Evolutionary conservation across 2,329 filamentous ascomycete species (phyloP).

Genomic region (Chrysoporthe deuterocubensis): DNA sequence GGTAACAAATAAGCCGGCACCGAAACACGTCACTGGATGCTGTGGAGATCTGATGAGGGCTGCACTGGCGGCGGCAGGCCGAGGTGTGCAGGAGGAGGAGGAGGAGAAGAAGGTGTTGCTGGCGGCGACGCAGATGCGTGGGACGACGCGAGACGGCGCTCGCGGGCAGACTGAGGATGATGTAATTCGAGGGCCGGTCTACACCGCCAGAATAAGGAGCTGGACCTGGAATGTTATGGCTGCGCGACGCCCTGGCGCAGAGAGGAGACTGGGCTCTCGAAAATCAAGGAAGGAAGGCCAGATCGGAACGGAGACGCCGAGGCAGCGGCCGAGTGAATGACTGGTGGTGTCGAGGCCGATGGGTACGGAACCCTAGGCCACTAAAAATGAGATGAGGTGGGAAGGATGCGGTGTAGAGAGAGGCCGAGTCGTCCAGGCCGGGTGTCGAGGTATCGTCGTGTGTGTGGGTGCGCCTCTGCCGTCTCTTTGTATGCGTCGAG

Average conservation of each 20-base stretch:
- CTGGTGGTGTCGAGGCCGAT: conserved; percentile 21
- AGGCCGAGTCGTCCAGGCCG: not conserved
- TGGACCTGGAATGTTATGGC: conserved; percentile 10
- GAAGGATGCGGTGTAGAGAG: conserved; percentile 10
- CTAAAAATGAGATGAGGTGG: not conserved
- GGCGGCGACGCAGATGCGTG: not conserved
- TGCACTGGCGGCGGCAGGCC: not conserved
- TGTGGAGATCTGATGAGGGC: not conserved
- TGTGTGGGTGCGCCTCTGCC: not conserved
- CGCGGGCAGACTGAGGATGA: conserved; percentile 15
- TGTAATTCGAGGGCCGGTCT: conserved; percentile 17
- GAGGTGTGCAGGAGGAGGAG: not conserved
- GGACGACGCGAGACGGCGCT: conserved; percentile 8
- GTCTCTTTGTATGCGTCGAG: not conserved
- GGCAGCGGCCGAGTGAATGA: conserved; percentile 12
- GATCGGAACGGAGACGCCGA: conserved; percentile 22
- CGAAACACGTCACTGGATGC: not conserved
- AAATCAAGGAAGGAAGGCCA: conserved; percentile 2
- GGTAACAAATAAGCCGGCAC: not conserved
- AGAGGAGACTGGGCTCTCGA: not conserved
- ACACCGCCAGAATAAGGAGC: conserved; percentile 26
- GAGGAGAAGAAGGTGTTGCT: not conserved
- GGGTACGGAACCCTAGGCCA: not conserved
- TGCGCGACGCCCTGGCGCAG: not conserved
- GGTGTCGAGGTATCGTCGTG: not conserved